phyloP scores from a whole-genome alignment of 495 filamentous ascomycete genomes.

The Beverwykella pulmonaria region DNA sequence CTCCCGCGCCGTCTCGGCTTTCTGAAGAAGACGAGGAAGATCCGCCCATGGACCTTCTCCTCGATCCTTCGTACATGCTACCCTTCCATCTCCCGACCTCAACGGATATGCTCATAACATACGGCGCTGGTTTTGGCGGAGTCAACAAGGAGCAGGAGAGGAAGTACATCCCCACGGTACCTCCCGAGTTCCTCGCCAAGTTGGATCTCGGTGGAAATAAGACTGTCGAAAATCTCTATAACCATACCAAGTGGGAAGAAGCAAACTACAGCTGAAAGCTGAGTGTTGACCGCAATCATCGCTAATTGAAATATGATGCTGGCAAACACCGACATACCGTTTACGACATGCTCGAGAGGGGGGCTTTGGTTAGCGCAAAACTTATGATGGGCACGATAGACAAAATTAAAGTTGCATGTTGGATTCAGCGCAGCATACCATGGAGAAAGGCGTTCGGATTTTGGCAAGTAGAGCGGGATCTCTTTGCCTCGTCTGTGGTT shows the following conservation, averaged over 20 bases:
- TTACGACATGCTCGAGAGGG: neutral
- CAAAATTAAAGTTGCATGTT: conserved; percentile 1
- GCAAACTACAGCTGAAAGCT: conserved; percentile 20
- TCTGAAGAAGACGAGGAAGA: conserved; percentile 53
- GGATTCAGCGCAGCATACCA: conserved; percentile 11
- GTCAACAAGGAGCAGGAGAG: conserved; percentile 87
- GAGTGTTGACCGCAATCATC: neutral
- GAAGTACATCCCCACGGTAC: conserved; percentile 96
- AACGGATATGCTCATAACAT: conserved; percentile 95
- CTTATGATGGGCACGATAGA: conserved; percentile 10
- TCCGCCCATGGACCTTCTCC: conserved; percentile 67
- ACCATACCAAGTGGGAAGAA: conserved; percentile 31
- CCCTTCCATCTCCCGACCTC: conserved; percentile 93
- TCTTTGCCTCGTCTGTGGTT: neutral
- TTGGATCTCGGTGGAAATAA: conserved; percentile 65
- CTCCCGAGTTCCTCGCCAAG: conserved; percentile 88
- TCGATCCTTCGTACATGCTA: conserved; percentile 89
- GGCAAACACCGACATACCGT: neutral
- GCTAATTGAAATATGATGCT: neutral
- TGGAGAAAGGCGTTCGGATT: neutral
- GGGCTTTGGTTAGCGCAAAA: too few relatives aligned
- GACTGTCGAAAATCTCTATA: conserved; percentile 35
- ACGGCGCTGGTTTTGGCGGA: conserved; percentile 91
- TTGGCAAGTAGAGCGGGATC: neutral
- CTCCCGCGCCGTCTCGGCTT: conserved; percentile 27